Conservation (phyloP, 2,329 filamentous ascomycete genomes). For the Fusarium newnesense region DNA sequence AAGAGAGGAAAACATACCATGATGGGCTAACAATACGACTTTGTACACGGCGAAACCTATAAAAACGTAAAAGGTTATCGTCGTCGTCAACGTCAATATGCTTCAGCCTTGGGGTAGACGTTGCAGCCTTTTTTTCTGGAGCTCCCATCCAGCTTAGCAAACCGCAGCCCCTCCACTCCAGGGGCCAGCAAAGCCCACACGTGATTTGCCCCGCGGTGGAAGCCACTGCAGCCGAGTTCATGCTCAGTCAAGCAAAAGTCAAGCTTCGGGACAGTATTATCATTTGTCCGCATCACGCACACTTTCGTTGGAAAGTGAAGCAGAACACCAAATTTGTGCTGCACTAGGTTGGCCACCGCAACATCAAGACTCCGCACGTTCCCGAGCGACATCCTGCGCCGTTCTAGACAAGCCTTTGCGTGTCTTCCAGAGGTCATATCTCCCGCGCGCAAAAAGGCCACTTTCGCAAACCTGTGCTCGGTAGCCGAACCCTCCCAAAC, state of each 20-base stretch:
- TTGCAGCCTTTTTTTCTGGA: constrained; percentile 46
- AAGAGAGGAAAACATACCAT: constrained; percentile 39
- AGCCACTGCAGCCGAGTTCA: background rate
- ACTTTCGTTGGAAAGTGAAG: constrained; percentile 50
- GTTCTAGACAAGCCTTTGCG: constrained; percentile 38
- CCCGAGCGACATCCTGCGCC: constrained; percentile 38
- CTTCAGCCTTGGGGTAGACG: constrained; percentile 45
- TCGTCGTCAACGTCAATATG: constrained; percentile 42
- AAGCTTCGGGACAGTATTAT: constrained; percentile 50
- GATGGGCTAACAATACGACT: constrained; percentile 33
- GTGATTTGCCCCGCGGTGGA: constrained; percentile 55
- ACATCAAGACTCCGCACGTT: constrained; percentile 45
- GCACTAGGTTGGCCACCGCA: constrained; percentile 43
- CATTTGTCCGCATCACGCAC: constrained; percentile 53
- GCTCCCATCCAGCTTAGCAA: constrained; percentile 44
- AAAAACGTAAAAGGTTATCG: constrained; percentile 35
- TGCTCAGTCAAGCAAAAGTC: background rate
- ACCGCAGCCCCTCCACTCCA: constrained; percentile 43
- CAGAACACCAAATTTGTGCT: constrained; percentile 54
- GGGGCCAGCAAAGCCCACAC: constrained; percentile 41
- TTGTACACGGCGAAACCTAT: constrained; percentile 40
- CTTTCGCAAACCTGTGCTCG: constrained; percentile 30
- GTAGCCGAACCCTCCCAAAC: constrained; percentile 33
- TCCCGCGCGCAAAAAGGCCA: constrained; percentile 34
- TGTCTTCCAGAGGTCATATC: constrained; percentile 34